These are phyloP conservation scores for Coemansia aciculifera DNA, from an alignment of 192 early-diverging fungal genomes.

Conservation along the genomic window DNA sequence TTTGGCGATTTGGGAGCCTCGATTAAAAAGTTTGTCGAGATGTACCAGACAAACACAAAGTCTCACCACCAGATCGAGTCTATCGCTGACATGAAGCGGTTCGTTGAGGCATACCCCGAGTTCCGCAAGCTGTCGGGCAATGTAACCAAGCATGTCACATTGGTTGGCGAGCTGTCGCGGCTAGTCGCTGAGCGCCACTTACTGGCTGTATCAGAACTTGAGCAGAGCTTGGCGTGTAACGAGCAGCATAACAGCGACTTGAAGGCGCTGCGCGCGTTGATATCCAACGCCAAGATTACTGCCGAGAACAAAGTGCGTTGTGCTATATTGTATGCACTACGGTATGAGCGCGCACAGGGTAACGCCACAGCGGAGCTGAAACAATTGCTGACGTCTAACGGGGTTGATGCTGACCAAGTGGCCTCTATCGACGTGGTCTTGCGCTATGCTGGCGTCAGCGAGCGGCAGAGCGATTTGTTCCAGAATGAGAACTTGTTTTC, in stretches of 20 bases:
- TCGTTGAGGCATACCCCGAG: conserved; percentile 98
- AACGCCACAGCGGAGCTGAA: conserved; percentile 74
- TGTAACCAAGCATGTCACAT: conserved; percentile 95
- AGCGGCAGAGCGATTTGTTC: conserved; percentile 88
- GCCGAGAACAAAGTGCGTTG: conserved; percentile 78
- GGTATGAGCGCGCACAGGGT: conserved; percentile 82
- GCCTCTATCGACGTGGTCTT: conserved; percentile 70
- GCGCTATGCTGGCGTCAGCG: conserved; percentile 72
- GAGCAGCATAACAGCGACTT: conserved; percentile 86
- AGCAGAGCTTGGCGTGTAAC: conserved; percentile 89
- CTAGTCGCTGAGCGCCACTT: conserved; percentile 71
- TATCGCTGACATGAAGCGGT: conserved; percentile 97
- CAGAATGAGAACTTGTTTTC: conserved; percentile 85
- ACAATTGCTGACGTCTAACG: conserved; percentile 68
- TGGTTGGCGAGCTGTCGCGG: conserved; percentile 94
- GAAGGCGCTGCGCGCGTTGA: conserved; percentile 64
- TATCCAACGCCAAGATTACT: conserved; percentile 65
- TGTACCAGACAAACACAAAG: conserved; percentile 91
- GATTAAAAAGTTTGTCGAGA: conserved; percentile 92
- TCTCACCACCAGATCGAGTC: conserved; percentile 90
- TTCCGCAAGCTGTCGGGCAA: conserved; percentile 95
- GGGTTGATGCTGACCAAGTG: conserved; percentile 73
- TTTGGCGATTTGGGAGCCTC: conserved; percentile 92
- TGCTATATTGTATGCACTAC: conserved; percentile 83
- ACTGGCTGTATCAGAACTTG: conserved; percentile 87